Base-by-base conservation (phyloP, 768 basidiomycete genomes). In the Kwoniella dendrophila region DNA sequence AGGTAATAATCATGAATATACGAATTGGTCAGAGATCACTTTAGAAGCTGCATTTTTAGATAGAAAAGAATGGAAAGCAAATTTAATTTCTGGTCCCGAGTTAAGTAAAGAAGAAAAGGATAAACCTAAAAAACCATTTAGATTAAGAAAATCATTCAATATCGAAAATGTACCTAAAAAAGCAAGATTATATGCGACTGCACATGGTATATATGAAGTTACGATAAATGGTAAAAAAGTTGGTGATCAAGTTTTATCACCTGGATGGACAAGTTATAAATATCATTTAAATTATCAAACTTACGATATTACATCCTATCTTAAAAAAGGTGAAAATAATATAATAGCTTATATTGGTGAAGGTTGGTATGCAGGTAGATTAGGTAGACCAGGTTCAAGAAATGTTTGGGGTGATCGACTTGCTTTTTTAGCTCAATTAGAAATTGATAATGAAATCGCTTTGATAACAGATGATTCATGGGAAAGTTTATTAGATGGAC, bases 221-320 rank as follows among this genome's bases (percentile, higher is more conserved):
- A 43, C 61, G 14, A 58, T 76, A 55, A 78, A 78, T 57, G 76
- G 73, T 20, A n/a, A 60, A 20, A 49, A 40, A 4, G 63, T 78
- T 12, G 74, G 71, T 32, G 69, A 72, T 38, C 67, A 76, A 14
- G 45, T 71, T 24, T 59, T 78, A 11, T 49, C 67, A 5, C 76
- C 76, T 4, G 76, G 76, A 16, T 78, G 76, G 76, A 61, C 59
- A 18, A 63, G 59, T 32, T 78, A 78, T 59, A 38, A 66, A 20
- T 62, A 74, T 59, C 63, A 66, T 22, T 64, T 69, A 10, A 44
- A 66, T 44, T 78, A 71, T 38, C 76, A 78, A 61, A 69, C 63
- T 6, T 75, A 67, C 56, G 73, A 76, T 47, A 48, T 78, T 34
- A 26, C 58, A 3, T 4, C 20, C 1, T 40, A 66, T 14, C 54